Evolutionary conservation across 495 filamentous ascomycete genomes (phyloP).

Genomic region (Penicillium roqueforti): DNA sequence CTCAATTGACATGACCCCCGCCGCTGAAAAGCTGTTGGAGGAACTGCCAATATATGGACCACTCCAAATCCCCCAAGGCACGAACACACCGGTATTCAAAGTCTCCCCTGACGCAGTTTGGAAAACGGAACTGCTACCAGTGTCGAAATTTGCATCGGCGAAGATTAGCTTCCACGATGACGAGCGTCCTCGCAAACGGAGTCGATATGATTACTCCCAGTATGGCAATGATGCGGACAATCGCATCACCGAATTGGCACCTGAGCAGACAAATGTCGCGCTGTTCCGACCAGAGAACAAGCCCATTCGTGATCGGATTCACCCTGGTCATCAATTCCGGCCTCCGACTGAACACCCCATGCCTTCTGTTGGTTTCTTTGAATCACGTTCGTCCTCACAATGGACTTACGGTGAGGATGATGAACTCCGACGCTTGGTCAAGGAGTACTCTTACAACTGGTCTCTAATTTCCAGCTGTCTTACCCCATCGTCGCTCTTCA

Average conservation of each 20-base stretch:
- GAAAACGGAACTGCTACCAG: slow-evolving; percentile 72
- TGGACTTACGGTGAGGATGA: slow-evolving; percentile 91
- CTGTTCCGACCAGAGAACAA: slow-evolving; percentile 89
- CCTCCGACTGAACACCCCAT: slow-evolving; percentile 87
- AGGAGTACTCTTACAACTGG: slow-evolving; percentile 97
- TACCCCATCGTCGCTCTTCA: slow-evolving; percentile 65
- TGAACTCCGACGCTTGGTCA: slow-evolving; percentile 74
- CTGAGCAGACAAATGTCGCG: slow-evolving; percentile 74
- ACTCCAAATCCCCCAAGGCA: slow-evolving; percentile 53
- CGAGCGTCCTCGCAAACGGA: slow-evolving; percentile 67
- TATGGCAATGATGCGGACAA: slow-evolving; percentile 60
- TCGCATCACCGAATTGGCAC: slow-evolving; percentile 49
- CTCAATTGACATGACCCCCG: slow-evolving; percentile 66
- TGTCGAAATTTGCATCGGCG: slow-evolving; percentile 81
- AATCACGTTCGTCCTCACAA: slow-evolving; percentile 76
- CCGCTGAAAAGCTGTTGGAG: slow-evolving; percentile 74
- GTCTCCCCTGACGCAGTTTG: slow-evolving; percentile 63
- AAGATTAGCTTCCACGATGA: slow-evolving; percentile 65
- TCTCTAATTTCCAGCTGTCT: slow-evolving; percentile 81
- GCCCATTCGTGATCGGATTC: slow-evolving; percentile 80
- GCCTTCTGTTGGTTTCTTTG: slow-evolving; percentile 86
- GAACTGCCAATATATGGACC: slow-evolving; percentile 79
- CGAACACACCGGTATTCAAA: slow-evolving; percentile 51
- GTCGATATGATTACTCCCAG: slow-evolving; percentile 70
- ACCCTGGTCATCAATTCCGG: slow-evolving; percentile 87